These are phyloP conservation scores for Ilex aquifolium DNA, from an alignment of 257 asterid genomes.

Conservation along the genomic window DNA sequence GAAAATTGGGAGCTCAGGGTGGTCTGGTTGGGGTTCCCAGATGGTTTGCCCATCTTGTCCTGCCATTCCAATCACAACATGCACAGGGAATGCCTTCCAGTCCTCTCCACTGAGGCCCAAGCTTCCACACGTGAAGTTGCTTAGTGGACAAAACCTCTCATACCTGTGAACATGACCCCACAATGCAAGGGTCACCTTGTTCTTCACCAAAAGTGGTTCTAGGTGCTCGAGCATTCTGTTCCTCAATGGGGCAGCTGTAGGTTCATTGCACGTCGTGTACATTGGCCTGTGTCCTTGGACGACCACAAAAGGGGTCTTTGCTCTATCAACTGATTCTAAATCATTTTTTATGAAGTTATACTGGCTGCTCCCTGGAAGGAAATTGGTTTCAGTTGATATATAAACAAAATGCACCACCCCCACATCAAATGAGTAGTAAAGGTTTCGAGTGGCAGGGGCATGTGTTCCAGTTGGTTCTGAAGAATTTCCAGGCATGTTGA, in stretches of 20 bases:
- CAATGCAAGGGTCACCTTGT: conserved; percentile 64
- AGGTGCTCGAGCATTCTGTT: conserved; percentile 50
- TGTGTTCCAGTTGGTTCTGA: conserved; percentile 69
- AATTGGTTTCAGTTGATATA: conserved; percentile 79
- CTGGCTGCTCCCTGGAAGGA: conserved; percentile 69
- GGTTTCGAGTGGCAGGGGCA: conserved; percentile 76
- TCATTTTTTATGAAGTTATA: conserved; percentile 75
- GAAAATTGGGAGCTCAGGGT: conserved; percentile 50
- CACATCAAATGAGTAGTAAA: conserved; percentile 73
- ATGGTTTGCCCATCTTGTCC: conserved; percentile 94
- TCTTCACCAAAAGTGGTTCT: conserved; percentile 77
- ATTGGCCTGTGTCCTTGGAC: conserved; percentile 94
- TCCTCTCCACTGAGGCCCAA: conserved; percentile 31
- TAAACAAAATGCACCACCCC: conserved; percentile 87
- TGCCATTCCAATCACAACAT: conserved; percentile 87
- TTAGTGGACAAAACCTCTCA: conserved; percentile 84
- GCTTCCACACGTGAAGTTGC: conserved; percentile 74
- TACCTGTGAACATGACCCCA: conserved; percentile 95
- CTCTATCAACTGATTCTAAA: conserved; percentile 65
- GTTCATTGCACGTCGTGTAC: conserved; percentile 72
- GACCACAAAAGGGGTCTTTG: conserved; percentile 67
- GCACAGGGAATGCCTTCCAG: conserved; percentile 50
- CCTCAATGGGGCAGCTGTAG: conserved; percentile 52
- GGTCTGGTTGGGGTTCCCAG: conserved; percentile 73
- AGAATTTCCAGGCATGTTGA: conserved; percentile 88